phyloP scores from a whole-genome alignment of 306 rosid genomes.

The Fagus sylvatica region DNA sequence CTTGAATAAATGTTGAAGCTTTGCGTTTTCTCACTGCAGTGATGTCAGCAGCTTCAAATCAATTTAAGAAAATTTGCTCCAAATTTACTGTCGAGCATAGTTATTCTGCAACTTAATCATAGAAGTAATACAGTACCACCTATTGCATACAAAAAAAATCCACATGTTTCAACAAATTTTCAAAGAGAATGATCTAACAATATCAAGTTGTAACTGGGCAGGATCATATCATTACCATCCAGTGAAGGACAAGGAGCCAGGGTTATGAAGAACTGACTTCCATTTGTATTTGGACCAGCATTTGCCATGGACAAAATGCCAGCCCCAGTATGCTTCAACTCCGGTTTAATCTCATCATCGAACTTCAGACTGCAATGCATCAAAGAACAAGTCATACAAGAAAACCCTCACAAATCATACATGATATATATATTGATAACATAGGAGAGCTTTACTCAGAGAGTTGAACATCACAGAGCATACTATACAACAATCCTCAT shows the following conservation, averaged over 20 bases:
- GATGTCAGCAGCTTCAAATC: not conserved
- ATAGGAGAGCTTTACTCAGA: too few relatives aligned
- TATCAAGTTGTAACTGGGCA: not conserved
- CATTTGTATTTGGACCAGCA: slow-evolving; percentile 92
- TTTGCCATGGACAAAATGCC: slow-evolving; percentile 98
- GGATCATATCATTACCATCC: slow-evolving; percentile 60
- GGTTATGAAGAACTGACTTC: slow-evolving; percentile 96
- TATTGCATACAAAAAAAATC: not conserved
- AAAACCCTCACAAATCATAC: not conserved
- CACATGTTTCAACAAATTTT: not conserved
- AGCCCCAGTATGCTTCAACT: slow-evolving; percentile 98
- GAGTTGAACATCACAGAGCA: too few relatives aligned
- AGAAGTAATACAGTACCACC: not conserved
- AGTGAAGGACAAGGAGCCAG: slow-evolving; percentile 93
- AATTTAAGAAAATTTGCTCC: not conserved
- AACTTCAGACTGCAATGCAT: slow-evolving; percentile 60
- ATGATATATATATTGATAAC: too few relatives aligned
- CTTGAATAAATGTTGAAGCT: not conserved
- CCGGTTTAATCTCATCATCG: slow-evolving; percentile 85
- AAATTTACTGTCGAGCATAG: not conserved
- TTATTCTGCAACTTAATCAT: not conserved
- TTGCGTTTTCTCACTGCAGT: not conserved
- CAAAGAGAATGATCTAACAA: not conserved
- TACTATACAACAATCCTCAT: too few relatives aligned
- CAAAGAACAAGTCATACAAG: not conserved